Evolutionary conservation across 768 basidiomycete species (phyloP).

Genomic region (Mycena filopes): DNA sequence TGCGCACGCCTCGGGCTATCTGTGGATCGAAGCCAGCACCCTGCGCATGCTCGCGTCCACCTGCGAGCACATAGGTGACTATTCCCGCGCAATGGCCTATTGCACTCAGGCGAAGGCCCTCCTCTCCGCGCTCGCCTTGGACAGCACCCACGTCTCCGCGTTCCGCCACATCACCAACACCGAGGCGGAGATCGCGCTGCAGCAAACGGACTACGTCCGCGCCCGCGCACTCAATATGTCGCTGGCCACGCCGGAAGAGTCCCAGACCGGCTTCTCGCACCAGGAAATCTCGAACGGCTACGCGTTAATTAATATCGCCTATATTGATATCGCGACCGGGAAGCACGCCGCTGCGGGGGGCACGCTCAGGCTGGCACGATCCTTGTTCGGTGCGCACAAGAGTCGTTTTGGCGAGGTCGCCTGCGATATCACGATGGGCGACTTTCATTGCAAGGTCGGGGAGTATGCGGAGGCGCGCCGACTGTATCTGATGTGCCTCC

Average conservation of each 20-base stretch:
- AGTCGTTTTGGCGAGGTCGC: background rate
- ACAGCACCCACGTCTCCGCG: background rate
- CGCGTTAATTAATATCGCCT: conserved; percentile 7
- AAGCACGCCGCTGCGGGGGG: background rate
- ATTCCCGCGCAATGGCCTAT: background rate
- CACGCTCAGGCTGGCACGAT: background rate
- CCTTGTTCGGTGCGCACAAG: background rate
- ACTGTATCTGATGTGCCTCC: background rate
- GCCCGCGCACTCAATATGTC: background rate
- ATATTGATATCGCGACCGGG: conserved; percentile 6
- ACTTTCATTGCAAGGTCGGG: background rate
- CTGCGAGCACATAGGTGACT: background rate
- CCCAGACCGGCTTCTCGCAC: conserved; percentile 7
- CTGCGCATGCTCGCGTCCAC: background rate
- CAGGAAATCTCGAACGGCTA: conserved; percentile 7
- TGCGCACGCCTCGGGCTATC: background rate
- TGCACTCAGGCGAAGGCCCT: background rate
- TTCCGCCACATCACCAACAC: conserved; percentile 4
- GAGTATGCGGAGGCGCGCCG: background rate
- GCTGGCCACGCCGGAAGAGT: background rate
- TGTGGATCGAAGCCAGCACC: background rate
- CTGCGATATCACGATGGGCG: conserved; percentile 5
- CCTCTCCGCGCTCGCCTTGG: background rate
- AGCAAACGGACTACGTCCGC: background rate
- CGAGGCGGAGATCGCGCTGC: conserved; percentile 2